These are phyloP conservation scores for Blepharisma japonicum DNA, from an alignment of 73 alveolate species.

Conservation along the genomic window DNA sequence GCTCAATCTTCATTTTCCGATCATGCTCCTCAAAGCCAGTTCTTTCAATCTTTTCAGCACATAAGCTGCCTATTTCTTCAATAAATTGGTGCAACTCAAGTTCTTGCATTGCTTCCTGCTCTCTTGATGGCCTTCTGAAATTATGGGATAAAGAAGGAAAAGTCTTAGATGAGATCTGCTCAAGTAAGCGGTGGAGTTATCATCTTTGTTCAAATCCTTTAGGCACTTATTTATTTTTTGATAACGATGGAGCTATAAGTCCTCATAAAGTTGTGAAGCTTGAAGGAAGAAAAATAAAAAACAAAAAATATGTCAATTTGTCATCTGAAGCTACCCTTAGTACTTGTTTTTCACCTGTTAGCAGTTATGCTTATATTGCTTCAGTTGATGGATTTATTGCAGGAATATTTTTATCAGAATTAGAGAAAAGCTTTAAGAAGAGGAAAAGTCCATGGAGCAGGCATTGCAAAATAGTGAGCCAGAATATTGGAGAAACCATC, in stretches of 20 bases:
- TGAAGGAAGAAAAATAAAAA: constrained; percentile 8
- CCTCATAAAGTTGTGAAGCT: constrained; percentile 21
- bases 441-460: not conserved
- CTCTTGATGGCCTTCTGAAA: not conserved
- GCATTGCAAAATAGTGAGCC: not conserved
- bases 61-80: not conserved
- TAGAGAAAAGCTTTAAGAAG: constrained; percentile 17
- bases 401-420: constrained; percentile 15
- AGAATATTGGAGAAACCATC: no score
- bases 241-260: constrained; percentile 4
- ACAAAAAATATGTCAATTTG: not conserved
- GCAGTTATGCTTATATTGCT: not conserved
- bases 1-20: constrained; percentile 16
- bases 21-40: not conserved
- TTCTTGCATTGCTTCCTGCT: no score
- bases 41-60: not conserved
- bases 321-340: constrained; percentile 21
- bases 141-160: constrained; percentile 23
- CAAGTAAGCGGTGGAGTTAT: constrained; percentile 13
- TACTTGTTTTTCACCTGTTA: constrained; percentile 8
- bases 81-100: not conserved
- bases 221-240: not conserved
- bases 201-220: not conserved
- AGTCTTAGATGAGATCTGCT: not conserved
- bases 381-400: constrained; percentile 21